Evolutionary conservation across 345 rosid species (phyloP), one percentile per base, ranked within the genome.

Genomic region (Eucalyptus albens): DNA sequence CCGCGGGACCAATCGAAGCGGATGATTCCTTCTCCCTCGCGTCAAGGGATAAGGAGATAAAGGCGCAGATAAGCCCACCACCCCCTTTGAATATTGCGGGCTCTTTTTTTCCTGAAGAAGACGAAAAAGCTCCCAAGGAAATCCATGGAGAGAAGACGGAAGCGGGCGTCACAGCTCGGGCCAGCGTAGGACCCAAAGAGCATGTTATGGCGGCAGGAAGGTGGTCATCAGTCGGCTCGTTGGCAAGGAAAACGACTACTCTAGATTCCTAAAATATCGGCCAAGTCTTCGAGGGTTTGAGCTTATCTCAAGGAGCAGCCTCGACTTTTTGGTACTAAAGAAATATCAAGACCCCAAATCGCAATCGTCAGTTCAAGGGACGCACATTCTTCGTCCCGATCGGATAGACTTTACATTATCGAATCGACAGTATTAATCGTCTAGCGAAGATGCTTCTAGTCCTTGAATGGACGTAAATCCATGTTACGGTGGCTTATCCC

Each of bases 31-130:
- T 91, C 91, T 49, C 83, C n/a, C 87, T 13, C 62, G 24, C 90
- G 87, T 89, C 90, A 89, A 62, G 45, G 91, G 94, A 92, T 92
- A 94, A 93, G 92, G 92, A 90, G 94, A 91, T 92, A 91, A 89
- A 90, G 91, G 89, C 15, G 83, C 17, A 50, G 88, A 60, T 72
- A 89, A 60, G 87, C 90, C 7, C 81, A 50, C 86, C 87, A 82
- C n/a, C 44, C 69, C 40, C 45, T 37, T 33, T 69, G 81, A 69
- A 17, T 69, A 69, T 33, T 0, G 24, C 81, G 4, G 5, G 5
- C 3, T 37, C 82, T 60, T 83, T 56, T 56, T 83, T 27, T 13
- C 47, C 65, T 29, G 53, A 31, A 47, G 40, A 47, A 47, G 44
- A 27, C 31, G 19, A 11, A 59, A 8, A 15, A 6, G 13, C 3